Base-by-base conservation (phyloP, 257 asterid species). In the Jacaranda copaia region DNA sequence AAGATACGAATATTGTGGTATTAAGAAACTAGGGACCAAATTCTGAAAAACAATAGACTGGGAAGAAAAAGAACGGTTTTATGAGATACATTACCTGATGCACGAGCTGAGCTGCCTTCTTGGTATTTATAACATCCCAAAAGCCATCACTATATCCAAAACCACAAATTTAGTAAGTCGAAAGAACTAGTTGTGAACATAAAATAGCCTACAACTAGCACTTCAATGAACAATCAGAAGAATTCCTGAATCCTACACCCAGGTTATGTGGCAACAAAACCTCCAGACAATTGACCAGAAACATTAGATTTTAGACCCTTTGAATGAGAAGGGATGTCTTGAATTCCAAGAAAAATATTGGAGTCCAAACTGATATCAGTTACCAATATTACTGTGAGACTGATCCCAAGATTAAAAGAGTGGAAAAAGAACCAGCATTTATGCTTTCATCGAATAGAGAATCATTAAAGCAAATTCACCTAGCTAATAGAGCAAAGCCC, bases 41-140 rank as follows among this genome's bases (percentile, higher is more conserved):
- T 48, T 68, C n/a, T 42, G 2, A 5, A 46, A 42, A 67, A 36
- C 3, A 48, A n/a, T 36, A 39, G 10, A 8, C 5, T 15, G 55
- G 10, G 60, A 38, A 48, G 43, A 48, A 53, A 67, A 19, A 12
- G 18, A 25, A 39, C 0, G 62, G 42, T 55, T 14, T 66, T 64
- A 18, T 75, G 45, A 48, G 19, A 51, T n/a, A 49, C n/a, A 43
- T 51, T 88, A 93, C 99, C 94, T 90, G 96, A 64, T 84, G 82
- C 48, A 93, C 92, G 49, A 93, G 91, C 80, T 96, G 99, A 57
- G 82, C 81, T 19, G 97, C 96, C 84, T 91, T 96, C 93, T 88
- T 93, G 69, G 53, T 77, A 70, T 79, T 93, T 46, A 91, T 72
- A 11, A 96, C 99, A 71, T 96, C 99, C 98, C 98, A 91, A 58